Base-by-base conservation (phyloP, 352 stramenopile species). In the Detonula confervacea region DNA sequence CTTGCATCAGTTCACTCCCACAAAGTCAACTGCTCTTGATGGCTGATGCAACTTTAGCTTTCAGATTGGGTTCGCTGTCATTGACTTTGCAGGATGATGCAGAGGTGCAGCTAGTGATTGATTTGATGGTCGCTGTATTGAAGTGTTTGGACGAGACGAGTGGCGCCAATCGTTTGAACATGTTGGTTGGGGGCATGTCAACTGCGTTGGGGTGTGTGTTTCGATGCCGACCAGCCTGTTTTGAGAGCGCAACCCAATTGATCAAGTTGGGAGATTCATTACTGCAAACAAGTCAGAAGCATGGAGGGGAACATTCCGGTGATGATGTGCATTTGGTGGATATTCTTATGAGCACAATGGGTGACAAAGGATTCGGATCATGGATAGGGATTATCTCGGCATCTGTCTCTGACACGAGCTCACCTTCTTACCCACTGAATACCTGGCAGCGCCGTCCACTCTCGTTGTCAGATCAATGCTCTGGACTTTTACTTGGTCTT, bases 401-500 rank as follows among this genome's bases (percentile, higher is more conserved):
- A 29, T 80, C 77, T 7, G 47, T 84, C 29, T 78, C 56, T 0
- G 63, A 65, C 14, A 27, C 9, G 9, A 24, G 55, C n/a, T n/a
- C n/a, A 9, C 12, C 57, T 30, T 55, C 69, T 12, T 20, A 56
- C 27, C 7, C 47, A n/a, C 24, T 73, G 7, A 30, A 61, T 52
- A 29, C 14, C 54, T 84, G 77, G 77, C 39, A 66, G 57, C 72
- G 66, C 22, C 77, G 77, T 35, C 65, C 64, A 54, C 64, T 81
- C 12, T 73, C 68, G 7, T 18, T 78, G 6, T 18, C 52, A 24
- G 72, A 78, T 51, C 77, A 85, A 71, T 68, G 27, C 52, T 51
- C 57, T 54, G 70, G 46, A 11, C 60, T 85, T 27, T 62, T 85
- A 39, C 22, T 85, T 72, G 66, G 71, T 44, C 65, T 85, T 6